A percentile compares a stretch with the other conserved stretches of the same genome.
These are phyloP conservation scores for Ophiocordyceps unilateralis DNA, from an alignment of 2,329 filamentous ascomycete species.

Conservation along the genomic window DNA sequence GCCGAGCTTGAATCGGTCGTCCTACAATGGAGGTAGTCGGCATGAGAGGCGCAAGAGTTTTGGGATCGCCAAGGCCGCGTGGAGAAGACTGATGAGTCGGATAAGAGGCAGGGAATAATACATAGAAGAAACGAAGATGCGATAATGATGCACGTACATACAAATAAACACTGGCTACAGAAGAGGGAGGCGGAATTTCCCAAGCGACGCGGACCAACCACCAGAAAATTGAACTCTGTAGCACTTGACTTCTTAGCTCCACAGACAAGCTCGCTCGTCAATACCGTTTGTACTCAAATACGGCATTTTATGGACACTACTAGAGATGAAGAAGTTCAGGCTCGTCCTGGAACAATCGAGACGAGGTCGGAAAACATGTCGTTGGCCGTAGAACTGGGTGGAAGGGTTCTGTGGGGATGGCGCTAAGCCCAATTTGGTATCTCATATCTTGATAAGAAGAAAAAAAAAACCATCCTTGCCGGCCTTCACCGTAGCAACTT, in stretches of 20 bases:
- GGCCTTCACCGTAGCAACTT: conserved; percentile 22
- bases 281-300: too few relatives aligned
- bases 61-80: not conserved
- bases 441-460: conserved; percentile 7
- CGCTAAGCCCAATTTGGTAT: conserved; percentile 14
- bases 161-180: not conserved
- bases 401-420: conserved; percentile 11
- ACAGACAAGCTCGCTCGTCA: too few relatives aligned
- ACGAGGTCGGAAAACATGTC: not conserved
- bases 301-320: too few relatives aligned
- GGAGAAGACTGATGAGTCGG: not conserved
- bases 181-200: too few relatives aligned
- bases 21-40: not conserved
- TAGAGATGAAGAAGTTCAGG: too few relatives aligned
- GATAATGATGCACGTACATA: not conserved
- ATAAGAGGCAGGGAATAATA: too few relatives aligned
- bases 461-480: conserved; percentile 10
- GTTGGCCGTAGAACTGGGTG: conserved; percentile 15
- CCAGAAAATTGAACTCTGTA: too few relatives aligned
- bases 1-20: not conserved
- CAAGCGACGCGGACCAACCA: too few relatives aligned
- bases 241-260: too few relatives aligned
- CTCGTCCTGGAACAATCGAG: not conserved
- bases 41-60: not conserved
- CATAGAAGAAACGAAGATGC: too few relatives aligned